A percentile compares a stretch with the other conserved stretches of the same genome.
These are phyloP conservation scores for Penicillium digitatum DNA, from an alignment of 2,329 filamentous ascomycete genomes.

Conservation along the genomic window DNA sequence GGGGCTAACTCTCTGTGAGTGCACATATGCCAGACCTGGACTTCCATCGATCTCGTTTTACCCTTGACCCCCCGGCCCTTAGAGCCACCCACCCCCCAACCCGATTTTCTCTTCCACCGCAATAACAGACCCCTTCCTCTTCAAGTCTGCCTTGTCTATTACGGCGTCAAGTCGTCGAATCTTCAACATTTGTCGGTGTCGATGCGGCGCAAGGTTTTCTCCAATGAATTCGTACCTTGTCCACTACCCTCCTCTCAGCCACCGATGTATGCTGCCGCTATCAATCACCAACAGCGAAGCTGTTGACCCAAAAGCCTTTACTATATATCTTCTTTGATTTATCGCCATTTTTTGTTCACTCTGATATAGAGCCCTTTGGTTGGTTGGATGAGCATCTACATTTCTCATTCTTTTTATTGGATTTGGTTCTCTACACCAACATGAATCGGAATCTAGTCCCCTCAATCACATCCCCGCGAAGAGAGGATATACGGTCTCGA, in stretches of 20 bases:
- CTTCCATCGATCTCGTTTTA: conserved; percentile 27
- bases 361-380: conserved; percentile 12
- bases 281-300: conserved; percentile 20
- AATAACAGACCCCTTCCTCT: conserved; percentile 22
- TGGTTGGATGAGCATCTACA: conserved; percentile 5
- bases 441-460: conserved; percentile 14
- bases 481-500: conserved; percentile 12
- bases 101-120: conserved; percentile 23
- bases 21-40: conserved; percentile 27
- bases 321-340: conserved; percentile 27
- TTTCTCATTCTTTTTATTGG: conserved; percentile 3
- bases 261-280: conserved; percentile 26
- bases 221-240: conserved; percentile 29
- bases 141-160: conserved; percentile 38
- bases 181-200: conserved; percentile 24
- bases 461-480: conserved; percentile 11
- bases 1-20: conserved; percentile 31
- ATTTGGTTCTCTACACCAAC: background rate
- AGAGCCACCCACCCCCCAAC: conserved; percentile 16
- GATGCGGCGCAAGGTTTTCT: conserved; percentile 26
- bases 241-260: conserved; percentile 24
- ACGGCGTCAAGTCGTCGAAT: conserved; percentile 29
- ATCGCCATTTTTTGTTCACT: conserved; percentile 7
- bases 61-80: conserved; percentile 15
- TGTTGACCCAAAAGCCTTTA: conserved; percentile 19